Base-by-base conservation (phyloP, 2,329 filamentous ascomycete genomes). In the Pseudogymnoascus sp. region DNA sequence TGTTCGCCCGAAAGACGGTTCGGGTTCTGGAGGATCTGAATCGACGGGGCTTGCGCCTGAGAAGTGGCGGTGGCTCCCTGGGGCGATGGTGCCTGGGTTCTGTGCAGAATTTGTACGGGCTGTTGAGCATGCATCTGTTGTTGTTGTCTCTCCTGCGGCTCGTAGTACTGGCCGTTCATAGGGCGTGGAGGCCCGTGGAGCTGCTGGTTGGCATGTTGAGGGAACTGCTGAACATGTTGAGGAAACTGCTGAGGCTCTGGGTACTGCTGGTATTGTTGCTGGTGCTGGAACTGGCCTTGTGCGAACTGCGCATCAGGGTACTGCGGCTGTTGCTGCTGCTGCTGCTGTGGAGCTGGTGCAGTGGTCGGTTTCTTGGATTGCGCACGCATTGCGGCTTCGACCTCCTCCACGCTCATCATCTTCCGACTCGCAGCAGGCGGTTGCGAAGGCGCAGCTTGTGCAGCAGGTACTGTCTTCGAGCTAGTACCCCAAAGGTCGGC, bases 361-460 rank as follows among this genome's bases (percentile, higher is more conserved):
- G 74, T 65, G 6, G 75, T 68, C 9, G 78, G 75, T 64, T 80
- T 80, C 68, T 83, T 81, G 32, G 83, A 76, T 67, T 92, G 87
- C 34, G 83, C 80, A 63, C 89, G 85, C 87, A 99, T 92, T 65
- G 91, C 87, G 60, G 93, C 93, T 76, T 99, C 94, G 18, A 99
- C 92, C 76, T 99, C 94, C 72, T 97, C 94, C 70, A 99, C 74
- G 69, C 91, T 97, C 88, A 99, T 87, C 76, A 97, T 87, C 77
- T 92, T 97, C 69, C 86, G 85, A 41, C 80, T 68, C 4, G 74
- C 68, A 58, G 72, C 67, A 34, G 72, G 65, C n/a, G 70, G 67
- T 54, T 67, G 61, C 47, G 28, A 54, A 41, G 67, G 63, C 16
- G 68, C 64, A 20, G 67, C 62, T 43, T 67, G 64, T 47, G 64